Base-by-base conservation (phyloP, 83 land plant genomes). In the Thuja plicata region DNA sequence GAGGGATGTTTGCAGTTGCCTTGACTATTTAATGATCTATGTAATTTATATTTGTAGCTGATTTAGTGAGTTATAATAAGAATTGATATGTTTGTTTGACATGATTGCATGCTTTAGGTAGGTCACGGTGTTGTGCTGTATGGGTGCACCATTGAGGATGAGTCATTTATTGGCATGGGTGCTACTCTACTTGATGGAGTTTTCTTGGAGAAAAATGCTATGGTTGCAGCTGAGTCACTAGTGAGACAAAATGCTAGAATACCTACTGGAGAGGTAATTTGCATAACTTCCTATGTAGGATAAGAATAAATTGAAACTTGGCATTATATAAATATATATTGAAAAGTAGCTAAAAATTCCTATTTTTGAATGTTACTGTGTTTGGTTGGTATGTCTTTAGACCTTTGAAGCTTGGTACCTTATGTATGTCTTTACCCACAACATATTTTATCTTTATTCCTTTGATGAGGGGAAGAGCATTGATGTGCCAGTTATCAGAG, bases 131-230 rank as follows among this genome's bases (percentile, higher is more conserved):
- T 93, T 66, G 94, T 93, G 76, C 84, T 93, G 82, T 93, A 93
- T 90, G 94, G 94, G 4, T 93, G 94, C 84, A 93, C 93, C 77
- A 87, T 93, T 35, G 94, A 93, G 88, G 94, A 93, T 90, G 91
- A 93, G 88, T 82, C 94, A 8, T 93, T 93, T 92, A 93, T 93
- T 45, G 94, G 94, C 45, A 93, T 93, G 94, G 94, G 94, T n/a
- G n/a, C n/a, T n/a, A n/a, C n/a, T n/a, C n/a, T n/a, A n/a, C n/a
- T n/a, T n/a, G n/a, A n/a, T n/a, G n/a, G n/a, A n/a, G n/a, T n/a
- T n/a, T n/a, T n/a, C n/a, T n/a, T n/a, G n/a, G n/a, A n/a, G n/a
- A n/a, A n/a, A n/a, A n/a, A n/a, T n/a, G n/a, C n/a, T n/a, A n/a
- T n/a, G n/a, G n/a, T n/a, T n/a, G n/a, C n/a, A n/a, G n/a, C n/a